phyloP scores from a whole-genome alignment of 345 rosid species.

The Populus simonii region DNA sequence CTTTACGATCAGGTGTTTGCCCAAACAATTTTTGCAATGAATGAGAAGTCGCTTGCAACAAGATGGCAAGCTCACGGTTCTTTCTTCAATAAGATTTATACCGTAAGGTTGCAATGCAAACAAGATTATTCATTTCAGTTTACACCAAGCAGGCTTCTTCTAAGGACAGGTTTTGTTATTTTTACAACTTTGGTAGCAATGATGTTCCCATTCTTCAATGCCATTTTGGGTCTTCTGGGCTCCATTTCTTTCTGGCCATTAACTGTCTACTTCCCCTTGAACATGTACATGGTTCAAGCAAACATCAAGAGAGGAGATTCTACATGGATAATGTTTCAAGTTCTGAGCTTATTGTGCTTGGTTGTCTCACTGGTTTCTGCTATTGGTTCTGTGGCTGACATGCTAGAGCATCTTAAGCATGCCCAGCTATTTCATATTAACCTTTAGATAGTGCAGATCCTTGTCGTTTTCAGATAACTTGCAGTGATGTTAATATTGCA shows the following conservation, averaged over 20 bases:
- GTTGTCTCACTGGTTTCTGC: slow-evolving; percentile 16
- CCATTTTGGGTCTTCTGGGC: slow-evolving; percentile 6
- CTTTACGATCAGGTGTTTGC: slow-evolving; percentile 17
- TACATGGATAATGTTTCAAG: slow-evolving; percentile 13
- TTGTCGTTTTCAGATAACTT: too few species aligned
- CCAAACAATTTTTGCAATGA: slow-evolving; percentile 23
- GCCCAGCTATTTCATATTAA: slow-evolving; percentile 16
- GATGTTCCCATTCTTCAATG: background rate
- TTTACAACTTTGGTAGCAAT: background rate
- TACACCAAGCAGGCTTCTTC: background rate
- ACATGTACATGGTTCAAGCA: slow-evolving; percentile 21
- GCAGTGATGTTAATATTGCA: too few species aligned
- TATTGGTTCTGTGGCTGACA: slow-evolving; percentile 20
- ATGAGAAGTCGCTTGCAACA: slow-evolving; percentile 6
- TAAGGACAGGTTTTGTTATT: slow-evolving; percentile 5
- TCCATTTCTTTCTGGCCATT: slow-evolving; percentile 17
- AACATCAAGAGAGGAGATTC: slow-evolving; percentile 9
- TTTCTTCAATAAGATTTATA: slow-evolving; percentile 4
- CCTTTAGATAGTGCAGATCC: background rate
- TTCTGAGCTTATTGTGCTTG: slow-evolving; percentile 13
- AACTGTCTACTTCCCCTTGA: slow-evolving; percentile 20
- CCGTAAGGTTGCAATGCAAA: background rate
- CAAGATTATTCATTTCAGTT: background rate
- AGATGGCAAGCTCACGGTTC: slow-evolving; percentile 10
- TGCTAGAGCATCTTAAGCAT: slow-evolving; percentile 9